Evolutionary conservation across 805 yeast species (phyloP).

Genomic region (Tetrapisispora phaffii): DNA sequence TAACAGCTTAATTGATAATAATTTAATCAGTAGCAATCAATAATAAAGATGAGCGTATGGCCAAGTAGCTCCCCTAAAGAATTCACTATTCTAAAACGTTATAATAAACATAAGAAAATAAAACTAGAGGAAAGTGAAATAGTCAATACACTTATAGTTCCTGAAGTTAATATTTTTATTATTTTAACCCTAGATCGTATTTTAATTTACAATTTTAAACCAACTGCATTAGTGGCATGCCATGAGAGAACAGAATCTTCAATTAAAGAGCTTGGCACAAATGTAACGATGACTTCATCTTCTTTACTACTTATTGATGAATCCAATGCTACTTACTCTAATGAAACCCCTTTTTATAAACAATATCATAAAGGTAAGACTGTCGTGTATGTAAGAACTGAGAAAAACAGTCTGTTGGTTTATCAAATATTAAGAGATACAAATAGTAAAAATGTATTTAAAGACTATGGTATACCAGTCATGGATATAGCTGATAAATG

Average conservation of each 20-base stretch:
- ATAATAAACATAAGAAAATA: conserved; percentile 3
- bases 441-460: conserved; percentile 14
- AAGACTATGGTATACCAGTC: conserved; percentile 26
- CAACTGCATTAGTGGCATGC: conserved; percentile 25
- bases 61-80: conserved; percentile 26
- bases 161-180: conserved; percentile 21
- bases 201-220: conserved; percentile 26
- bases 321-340: conserved; percentile 11
- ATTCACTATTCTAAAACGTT: conserved; percentile 11
- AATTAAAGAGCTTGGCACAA: conserved; percentile 24
- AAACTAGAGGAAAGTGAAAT: conserved; percentile 15
- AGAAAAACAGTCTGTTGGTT: conserved; percentile 21
- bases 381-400: conserved; percentile 24
- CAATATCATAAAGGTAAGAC: conserved; percentile 16
- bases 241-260: conserved; percentile 25
- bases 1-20: no score
- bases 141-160: conserved; percentile 17
- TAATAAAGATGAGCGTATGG: conserved; percentile 18
- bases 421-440: conserved; percentile 23
- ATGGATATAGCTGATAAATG: conserved; percentile 8
- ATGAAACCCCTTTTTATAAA: conserved; percentile 6
- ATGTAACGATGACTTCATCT: conserved; percentile 14
- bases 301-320: not conserved
- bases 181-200: conserved; percentile 23
- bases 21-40: no score